phyloP scores from a whole-genome alignment of 2,329 filamentous ascomycete genomes.

The Fusarium mexicanum region DNA sequence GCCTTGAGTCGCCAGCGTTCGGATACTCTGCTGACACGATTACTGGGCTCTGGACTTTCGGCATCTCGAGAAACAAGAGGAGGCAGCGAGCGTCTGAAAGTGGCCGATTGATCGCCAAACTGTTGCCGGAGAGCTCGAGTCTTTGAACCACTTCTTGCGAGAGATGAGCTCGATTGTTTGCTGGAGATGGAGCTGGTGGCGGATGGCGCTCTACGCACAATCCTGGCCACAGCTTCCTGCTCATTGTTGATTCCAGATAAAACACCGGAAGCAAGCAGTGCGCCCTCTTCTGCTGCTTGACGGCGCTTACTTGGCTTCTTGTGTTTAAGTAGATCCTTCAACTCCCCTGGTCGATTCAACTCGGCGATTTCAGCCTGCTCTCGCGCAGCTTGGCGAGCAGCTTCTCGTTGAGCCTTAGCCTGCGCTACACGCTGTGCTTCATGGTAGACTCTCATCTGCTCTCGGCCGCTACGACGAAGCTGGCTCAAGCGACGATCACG shows the following conservation, averaged over 20 bases:
- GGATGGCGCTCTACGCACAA: conserved; percentile 46
- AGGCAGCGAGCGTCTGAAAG: conserved; percentile 54
- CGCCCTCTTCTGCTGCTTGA: conserved; percentile 50
- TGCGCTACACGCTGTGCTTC: conserved; percentile 50
- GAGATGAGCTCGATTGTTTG: conserved; percentile 34
- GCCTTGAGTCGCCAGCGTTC: conserved; percentile 59
- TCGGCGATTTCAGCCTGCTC: conserved; percentile 41
- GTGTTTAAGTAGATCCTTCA: conserved; percentile 47
- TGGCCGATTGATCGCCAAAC: conserved; percentile 42
- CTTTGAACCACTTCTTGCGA: conserved; percentile 46
- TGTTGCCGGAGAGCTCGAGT: conserved; percentile 51
- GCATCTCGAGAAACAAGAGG: conserved; percentile 45
- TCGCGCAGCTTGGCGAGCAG: conserved; percentile 41
- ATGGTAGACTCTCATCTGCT: conserved; percentile 60
- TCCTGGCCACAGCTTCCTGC: conserved; percentile 47
- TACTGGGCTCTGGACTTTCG: conserved; percentile 39
- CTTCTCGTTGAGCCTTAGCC: conserved; percentile 48
- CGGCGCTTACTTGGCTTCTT: conserved; percentile 44
- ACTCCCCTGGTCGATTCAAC: conserved; percentile 49
- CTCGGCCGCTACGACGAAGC: conserved; percentile 62
- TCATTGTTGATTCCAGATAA: conserved; percentile 54
- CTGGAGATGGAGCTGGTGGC: conserved; percentile 33
- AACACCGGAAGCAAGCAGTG: conserved; percentile 55
- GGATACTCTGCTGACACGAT: conserved; percentile 51
- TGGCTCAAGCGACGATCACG: conserved; percentile 59